A percentile compares a stretch with the other conserved stretches of the same genome.
These are phyloP conservation scores for Sordariomycetes sp. DNA, from an alignment of 2,329 filamentous ascomycete genomes.

Conservation along the genomic window DNA sequence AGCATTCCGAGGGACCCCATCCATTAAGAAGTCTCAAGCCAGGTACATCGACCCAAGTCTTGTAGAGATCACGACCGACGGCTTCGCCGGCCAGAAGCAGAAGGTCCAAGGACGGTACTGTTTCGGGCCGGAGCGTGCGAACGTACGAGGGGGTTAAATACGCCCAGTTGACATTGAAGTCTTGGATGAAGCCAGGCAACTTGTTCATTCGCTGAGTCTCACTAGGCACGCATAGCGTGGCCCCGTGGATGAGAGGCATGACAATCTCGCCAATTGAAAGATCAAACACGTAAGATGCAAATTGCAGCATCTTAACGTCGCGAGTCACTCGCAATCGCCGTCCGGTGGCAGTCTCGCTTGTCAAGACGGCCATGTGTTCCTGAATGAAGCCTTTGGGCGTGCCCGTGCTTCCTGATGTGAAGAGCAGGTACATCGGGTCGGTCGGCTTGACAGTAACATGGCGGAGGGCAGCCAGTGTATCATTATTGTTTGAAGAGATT, in stretches of 20 bases:
- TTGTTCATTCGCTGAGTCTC: constrained; percentile 13
- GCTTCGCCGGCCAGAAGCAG: constrained; percentile 9
- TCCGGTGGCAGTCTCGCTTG: background rate
- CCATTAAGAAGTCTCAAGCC: no score
- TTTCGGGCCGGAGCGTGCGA: background rate
- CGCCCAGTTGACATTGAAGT: constrained; percentile 1
- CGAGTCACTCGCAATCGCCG: background rate
- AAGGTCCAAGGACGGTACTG: constrained; percentile 1
- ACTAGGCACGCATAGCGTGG: constrained; percentile 27
- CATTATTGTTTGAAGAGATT: constrained; percentile 30
- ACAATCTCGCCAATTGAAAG: constrained; percentile 4
- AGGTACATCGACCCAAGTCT: no score
- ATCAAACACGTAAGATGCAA: constrained; percentile 4
- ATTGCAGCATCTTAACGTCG: background rate
- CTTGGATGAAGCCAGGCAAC: background rate
- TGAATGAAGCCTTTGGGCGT: constrained; percentile 8
- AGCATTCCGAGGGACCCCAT: no score
- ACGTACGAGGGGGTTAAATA: constrained; percentile 3
- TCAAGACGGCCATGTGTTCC: constrained; percentile 3
- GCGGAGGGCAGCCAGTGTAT: background rate
- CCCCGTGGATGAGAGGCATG: constrained; percentile 15
- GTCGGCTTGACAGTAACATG: background rate
- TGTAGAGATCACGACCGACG: no score
- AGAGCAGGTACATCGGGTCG: constrained; percentile 6
- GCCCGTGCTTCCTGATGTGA: constrained; percentile 9